Conservation (phyloP, 1,139 yeast species). For the Zhuliangozyma blackwelliae region DNA sequence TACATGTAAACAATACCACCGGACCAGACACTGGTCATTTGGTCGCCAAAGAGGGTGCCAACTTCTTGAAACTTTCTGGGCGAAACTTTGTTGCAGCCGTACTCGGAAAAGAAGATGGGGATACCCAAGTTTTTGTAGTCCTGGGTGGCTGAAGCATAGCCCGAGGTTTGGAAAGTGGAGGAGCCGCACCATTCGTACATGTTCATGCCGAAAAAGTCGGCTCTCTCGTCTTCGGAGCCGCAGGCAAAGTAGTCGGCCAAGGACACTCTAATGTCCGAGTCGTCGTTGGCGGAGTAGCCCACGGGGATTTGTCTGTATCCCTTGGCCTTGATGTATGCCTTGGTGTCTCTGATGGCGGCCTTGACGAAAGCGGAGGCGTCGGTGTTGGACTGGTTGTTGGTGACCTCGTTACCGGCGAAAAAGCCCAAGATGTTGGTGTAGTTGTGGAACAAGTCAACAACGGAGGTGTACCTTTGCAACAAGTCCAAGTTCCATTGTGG, state of each 20-base stretch:
- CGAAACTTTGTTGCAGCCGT: constrained; percentile 69
- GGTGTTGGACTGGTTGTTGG: constrained; percentile 67
- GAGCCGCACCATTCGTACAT: constrained; percentile 96
- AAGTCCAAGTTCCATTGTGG: constrained; percentile 65
- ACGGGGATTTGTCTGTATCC: constrained; percentile 74
- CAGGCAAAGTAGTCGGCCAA: constrained; percentile 84
- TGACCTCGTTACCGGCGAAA: constrained; percentile 91
- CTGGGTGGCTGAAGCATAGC: constrained; percentile 68
- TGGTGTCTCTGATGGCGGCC: constrained; percentile 85
- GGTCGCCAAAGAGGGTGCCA: constrained; percentile 51
- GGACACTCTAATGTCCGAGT: constrained; percentile 60
- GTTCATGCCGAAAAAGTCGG: constrained; percentile 91
- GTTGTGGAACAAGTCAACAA: constrained; percentile 65
- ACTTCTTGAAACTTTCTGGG: constrained; percentile 78
- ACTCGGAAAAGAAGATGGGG: constrained; percentile 88
- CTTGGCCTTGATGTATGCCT: constrained; percentile 63
- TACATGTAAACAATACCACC: constrained; percentile 92
- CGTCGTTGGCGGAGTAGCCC: constrained; percentile 89
- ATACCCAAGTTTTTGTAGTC: constrained; percentile 68
- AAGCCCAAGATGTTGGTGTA: constrained; percentile 80
- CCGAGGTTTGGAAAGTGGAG: constrained; percentile 60
- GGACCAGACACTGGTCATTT: constrained; percentile 82
- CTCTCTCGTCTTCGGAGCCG: constrained; percentile 60
- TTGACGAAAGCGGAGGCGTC: constrained; percentile 82
- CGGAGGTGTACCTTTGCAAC: constrained; percentile 67